Conservation (phyloP, 345 rosid genomes). For the Boechera retrofracta region DNA sequence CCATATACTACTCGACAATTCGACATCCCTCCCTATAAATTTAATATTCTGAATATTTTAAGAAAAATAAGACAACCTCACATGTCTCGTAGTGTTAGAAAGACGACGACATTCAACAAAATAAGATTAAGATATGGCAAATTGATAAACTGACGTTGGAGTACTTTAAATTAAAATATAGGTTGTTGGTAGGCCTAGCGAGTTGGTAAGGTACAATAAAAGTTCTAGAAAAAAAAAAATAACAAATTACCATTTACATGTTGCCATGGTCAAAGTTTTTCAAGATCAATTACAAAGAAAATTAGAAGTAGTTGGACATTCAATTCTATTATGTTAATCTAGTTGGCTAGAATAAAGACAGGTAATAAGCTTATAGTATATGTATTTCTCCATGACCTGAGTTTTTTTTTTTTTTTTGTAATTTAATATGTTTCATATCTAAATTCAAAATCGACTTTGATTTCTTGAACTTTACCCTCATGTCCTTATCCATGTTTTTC, state of each 20-base stretch:
- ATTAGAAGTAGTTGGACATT: not conserved
- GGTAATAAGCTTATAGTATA: not conserved
- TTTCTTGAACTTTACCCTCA: too few species aligned
- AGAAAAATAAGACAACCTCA: not conserved
- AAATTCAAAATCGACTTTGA: too few species aligned
- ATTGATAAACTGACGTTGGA: constrained; percentile 17
- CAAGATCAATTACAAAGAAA: not conserved
- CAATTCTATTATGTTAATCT: not conserved
- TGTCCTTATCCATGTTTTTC: not conserved
- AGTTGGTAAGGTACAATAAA: not conserved
- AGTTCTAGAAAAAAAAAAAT: not conserved
- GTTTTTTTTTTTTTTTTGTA: too few species aligned
- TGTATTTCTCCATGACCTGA: not conserved
- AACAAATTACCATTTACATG: not conserved
- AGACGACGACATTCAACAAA: not conserved
- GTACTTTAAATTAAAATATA: not conserved
- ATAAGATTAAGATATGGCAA: constrained; percentile 3
- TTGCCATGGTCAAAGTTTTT: constrained; percentile 7
- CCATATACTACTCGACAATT: too few species aligned
- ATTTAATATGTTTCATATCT: not conserved
- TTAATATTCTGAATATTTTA: not conserved
- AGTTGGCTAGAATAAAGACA: not conserved
- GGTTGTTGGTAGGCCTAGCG: not conserved
- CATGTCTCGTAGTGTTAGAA: not conserved
- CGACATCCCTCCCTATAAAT: not conserved